Percentiles rank a stretch among this genome's conserved stretches.
Conservation (phyloP, 2,329 filamentous ascomycete genomes). For the Aspergillaceae sp. region DNA sequence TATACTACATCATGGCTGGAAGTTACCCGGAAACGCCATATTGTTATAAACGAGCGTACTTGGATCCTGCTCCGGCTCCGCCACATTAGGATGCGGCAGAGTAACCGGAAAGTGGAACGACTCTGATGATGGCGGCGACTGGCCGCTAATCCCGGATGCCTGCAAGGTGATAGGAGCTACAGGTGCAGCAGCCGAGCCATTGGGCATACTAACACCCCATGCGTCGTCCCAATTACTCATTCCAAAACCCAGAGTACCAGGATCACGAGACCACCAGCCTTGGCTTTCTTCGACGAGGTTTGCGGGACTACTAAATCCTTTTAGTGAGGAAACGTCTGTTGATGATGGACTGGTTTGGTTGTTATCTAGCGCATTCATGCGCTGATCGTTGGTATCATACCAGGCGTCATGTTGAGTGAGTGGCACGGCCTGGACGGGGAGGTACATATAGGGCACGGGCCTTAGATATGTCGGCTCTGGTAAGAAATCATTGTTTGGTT, state of each 20-base stretch:
- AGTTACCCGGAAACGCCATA: constrained; percentile 8
- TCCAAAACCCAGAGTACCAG: constrained; percentile 51
- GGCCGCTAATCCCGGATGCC: constrained; percentile 2
- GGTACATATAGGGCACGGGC: constrained; percentile 15
- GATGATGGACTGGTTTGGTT: constrained; percentile 20
- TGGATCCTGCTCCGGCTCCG: constrained; percentile 2
- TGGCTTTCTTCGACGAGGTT: constrained; percentile 55
- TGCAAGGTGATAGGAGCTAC: background rate
- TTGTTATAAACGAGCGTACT: constrained; percentile 4
- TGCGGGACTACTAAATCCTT: constrained; percentile 53
- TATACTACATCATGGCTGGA: constrained; percentile 2
- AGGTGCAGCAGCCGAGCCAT: constrained; percentile 4
- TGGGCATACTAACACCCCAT: constrained; percentile 17
- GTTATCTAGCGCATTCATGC: constrained; percentile 13
- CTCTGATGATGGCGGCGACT: constrained; percentile 3
- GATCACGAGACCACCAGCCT: constrained; percentile 57
- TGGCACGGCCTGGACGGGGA: constrained; percentile 11
- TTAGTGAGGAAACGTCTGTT: constrained; percentile 39
- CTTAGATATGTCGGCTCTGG: constrained; percentile 28
- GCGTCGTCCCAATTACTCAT: constrained; percentile 51
- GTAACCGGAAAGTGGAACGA: constrained; percentile 3
- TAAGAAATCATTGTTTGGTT: constrained; percentile 12
- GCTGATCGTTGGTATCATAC: constrained; percentile 21
- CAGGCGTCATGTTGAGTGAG: constrained; percentile 25
- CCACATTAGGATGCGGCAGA: constrained; percentile 2